These are phyloP conservation scores for Neofusicoccum kwambonambiense DNA, from an alignment of 2,329 filamentous ascomycete genomes.

Conservation along the genomic window DNA sequence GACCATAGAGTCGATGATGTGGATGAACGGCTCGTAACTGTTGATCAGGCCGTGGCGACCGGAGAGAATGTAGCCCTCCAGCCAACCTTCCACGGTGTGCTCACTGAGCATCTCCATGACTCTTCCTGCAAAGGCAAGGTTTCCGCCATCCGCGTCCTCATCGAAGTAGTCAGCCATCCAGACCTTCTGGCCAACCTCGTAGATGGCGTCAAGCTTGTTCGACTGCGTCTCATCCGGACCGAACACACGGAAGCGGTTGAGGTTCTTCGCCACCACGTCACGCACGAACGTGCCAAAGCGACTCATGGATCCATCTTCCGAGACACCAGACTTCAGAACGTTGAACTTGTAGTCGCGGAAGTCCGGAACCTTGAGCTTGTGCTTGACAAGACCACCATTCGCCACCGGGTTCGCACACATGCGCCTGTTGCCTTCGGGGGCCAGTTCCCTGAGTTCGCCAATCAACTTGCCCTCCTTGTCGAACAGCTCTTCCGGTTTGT, in stretches of 20 bases:
- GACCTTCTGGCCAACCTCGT: conserved; percentile 73
- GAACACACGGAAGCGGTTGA: conserved; percentile 69
- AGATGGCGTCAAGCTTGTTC: conserved; percentile 72
- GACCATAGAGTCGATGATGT: conserved; percentile 82
- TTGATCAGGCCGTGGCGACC: conserved; percentile 75
- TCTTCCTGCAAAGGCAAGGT: conserved; percentile 63
- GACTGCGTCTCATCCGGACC: conserved; percentile 80
- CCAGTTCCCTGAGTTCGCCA: conserved; percentile 61
- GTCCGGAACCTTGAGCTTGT: conserved; percentile 67
- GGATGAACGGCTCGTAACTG: conserved; percentile 80
- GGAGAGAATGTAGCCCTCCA: conserved; percentile 74
- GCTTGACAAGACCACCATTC: conserved; percentile 67
- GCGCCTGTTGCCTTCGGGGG: conserved; percentile 63
- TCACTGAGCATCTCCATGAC: conserved; percentile 86
- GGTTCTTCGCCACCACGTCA: conserved; percentile 66
- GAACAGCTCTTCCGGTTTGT: conserved; percentile 72
- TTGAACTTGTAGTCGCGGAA: conserved; percentile 67
- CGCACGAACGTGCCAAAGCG: conserved; percentile 68
- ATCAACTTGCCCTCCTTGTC: conserved; percentile 62
- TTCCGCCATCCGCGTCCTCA: conserved; percentile 72
- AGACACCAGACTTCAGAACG: conserved; percentile 60
- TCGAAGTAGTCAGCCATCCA: conserved; percentile 79
- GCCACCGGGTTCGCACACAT: conserved; percentile 78
- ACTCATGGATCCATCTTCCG: conserved; percentile 62
- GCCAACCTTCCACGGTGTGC: conserved; percentile 76